Evolutionary conservation across 352 stramenopile genomes (phyloP).

Genomic region (Pythium sp.): DNA sequence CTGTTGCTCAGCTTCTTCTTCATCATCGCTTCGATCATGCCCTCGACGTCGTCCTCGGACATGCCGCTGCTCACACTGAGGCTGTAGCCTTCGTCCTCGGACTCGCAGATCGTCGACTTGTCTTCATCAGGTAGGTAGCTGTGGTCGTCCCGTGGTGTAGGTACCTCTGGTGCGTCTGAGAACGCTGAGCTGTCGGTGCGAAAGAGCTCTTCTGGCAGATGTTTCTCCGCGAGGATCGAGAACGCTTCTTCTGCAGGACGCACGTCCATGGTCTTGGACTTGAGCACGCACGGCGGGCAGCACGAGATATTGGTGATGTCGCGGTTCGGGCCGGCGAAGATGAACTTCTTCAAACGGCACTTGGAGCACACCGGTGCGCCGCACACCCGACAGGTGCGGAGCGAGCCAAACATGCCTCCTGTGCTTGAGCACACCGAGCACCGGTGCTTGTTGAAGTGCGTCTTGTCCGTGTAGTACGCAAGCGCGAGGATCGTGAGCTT

Average conservation of each 20-base stretch:
- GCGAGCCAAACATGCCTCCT: conserved; percentile 3
- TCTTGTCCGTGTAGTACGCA: conserved; percentile 2
- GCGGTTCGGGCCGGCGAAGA: conserved; percentile 9
- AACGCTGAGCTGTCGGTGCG: conserved; percentile 7
- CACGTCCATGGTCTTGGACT: conserved; percentile 16
- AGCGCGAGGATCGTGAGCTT: conserved; percentile 46
- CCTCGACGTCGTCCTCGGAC: conserved; percentile 20
- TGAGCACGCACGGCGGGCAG: conserved; percentile 18
- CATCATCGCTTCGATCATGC: conserved; percentile 19
- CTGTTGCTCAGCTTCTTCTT: conserved; percentile 12
- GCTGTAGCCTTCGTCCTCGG: conserved; percentile 17
- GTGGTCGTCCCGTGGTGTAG: conserved; percentile 4
- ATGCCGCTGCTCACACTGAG: conserved; percentile 19
- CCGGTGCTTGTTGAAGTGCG: conserved; percentile 10
- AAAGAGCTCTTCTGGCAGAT: conserved; percentile 15
- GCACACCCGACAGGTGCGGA: conserved; percentile 7
- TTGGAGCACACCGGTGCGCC: conserved; percentile 7
- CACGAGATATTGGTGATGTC: conserved; percentile 9
- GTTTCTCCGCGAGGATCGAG: conserved; percentile 14
- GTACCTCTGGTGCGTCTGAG: conserved; percentile 2
- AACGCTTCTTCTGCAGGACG: conserved; percentile 15
- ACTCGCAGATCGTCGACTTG: conserved; percentile 15
- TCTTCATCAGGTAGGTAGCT: conserved; percentile 1
- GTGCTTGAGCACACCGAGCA: conserved; percentile 12
- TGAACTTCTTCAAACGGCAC: conserved; percentile 12